phyloP scores from a whole-genome alignment of 192 early-diverging fungal genomes.

The Linnemannia hyalina region DNA sequence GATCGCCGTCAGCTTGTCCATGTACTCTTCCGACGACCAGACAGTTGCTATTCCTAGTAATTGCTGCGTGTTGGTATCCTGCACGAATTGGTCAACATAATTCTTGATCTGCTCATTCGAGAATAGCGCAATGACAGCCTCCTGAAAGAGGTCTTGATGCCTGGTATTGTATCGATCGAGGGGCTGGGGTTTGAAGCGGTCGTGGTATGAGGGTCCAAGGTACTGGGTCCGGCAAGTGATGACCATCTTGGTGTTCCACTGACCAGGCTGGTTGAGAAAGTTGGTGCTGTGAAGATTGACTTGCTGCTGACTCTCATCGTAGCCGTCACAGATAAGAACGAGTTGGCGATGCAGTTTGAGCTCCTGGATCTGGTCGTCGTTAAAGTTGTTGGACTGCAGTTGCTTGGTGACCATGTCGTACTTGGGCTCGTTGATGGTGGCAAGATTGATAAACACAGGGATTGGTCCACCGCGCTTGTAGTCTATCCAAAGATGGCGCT shows the following conservation, averaged over 20 bases:
- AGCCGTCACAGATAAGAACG: background rate
- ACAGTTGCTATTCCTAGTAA: too few relatives aligned
- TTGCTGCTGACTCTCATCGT: too few relatives aligned
- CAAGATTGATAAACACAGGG: background rate
- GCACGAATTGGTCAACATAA: background rate
- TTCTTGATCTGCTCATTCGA: background rate
- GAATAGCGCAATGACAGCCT: background rate
- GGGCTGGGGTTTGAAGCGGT: background rate
- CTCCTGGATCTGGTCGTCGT: background rate
- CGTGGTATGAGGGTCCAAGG: background rate
- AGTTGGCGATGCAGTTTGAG: background rate
- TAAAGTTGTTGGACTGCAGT: background rate
- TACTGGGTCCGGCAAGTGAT: background rate
- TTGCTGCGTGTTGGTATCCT: too few relatives aligned
- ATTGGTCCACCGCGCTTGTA: background rate
- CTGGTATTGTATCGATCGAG: background rate
- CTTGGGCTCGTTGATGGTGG: background rate
- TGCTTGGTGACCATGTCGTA: background rate
- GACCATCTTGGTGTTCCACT: slow-evolving; percentile 1
- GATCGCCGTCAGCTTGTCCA: background rate
- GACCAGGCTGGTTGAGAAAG: background rate
- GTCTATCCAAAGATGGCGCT: background rate
- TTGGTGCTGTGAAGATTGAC: background rate
- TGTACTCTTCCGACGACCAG: background rate
- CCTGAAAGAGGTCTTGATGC: background rate